Evolutionary conservation across 805 yeast species (phyloP), one percentile per base, ranked within the genome.

Genomic region (Ogataea paradorogensis): DNA sequence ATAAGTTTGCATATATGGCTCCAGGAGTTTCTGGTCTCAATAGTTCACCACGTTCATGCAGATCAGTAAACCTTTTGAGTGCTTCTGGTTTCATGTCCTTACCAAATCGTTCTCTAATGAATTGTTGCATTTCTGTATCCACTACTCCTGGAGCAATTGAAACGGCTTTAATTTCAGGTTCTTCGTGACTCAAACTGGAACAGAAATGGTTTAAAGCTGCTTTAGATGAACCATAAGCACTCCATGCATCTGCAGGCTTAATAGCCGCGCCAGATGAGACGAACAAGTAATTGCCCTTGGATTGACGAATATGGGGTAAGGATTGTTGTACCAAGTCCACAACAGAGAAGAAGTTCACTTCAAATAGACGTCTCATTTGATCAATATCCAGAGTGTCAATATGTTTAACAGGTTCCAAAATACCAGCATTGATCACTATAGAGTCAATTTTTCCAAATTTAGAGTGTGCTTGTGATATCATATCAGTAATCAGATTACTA

Each of bases 131-230:
- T 15, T 68, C 69, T 1, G 99, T 91, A 57, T 87, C 87, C 2
- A 93, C 97, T 1, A 88, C 95, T 4, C 99, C 98, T 0, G 98
- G 98, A 0, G 96, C 96, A 16, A 93, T 72, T 0, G 96, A 70
- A 9, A 89, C 65, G 3, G 83, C 68, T 25, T 65, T 61, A n/a
- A 88, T 63, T 2, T 30, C n/a, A 0, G 70, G 65, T 56, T 84
- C 89, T 53, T 89, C 96, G 5, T 65, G 67, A 1, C 86, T 82
- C 11, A 91, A 59, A 10, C 85, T 77, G 33, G 65, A 56, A 6
- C 86, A 80, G 37, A 88, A 73, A 52, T 82, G 89, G 60, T 91
- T 89, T 35, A 91, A 58, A 0, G 97, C 96, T 0, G 97, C 96
- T 61, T 91, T 91, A 6, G 96, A 81, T 4, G 90, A 67, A 1